Evolutionary conservation across 805 yeast genomes (phyloP), one percentile per base, ranked within the genome.

Genomic region (Sugiyamaella chiloensis): DNA sequence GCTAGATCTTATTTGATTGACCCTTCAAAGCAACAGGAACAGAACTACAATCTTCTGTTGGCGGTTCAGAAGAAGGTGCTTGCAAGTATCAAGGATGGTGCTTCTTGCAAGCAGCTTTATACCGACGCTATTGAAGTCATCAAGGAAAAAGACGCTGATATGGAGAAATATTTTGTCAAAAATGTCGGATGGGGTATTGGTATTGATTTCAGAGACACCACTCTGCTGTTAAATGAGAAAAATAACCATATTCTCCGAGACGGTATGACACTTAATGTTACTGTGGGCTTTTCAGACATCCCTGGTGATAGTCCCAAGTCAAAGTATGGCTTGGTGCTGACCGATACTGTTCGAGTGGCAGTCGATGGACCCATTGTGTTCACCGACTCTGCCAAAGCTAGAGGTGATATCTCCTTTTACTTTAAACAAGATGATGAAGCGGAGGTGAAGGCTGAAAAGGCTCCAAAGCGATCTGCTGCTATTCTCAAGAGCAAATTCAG

Each of bases 171-270:
- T 58, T 84, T 89, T 56, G 75, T 89, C 42, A 85, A 85, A 60
- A 87, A 87, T 59, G 77, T 83, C 53, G 98, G 98, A 45, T 87
- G 93, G 78, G 72, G 87, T 48, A 83, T 87, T 48, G 98, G 98
- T 50, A 76, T 91, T 52, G 96, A 88, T 60, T 87, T 87, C 61
- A 78, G 95, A 66, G 96, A 89, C 64, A 75, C 90, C 0, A 70
- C 83, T 2, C 79, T 86, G 54, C 73, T 88, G 14, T 70, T 91
- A 46, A 86, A 85, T 60, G 74, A 78, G 21, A 89, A 86, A 59
- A 85, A 80, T 63, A 85, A 83, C 32, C 74, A 91, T 55, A 68
- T 64, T 19, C 69, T 91, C 43, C 75, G 75, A 50, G 84, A 81
- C 50, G 91, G 90, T 35, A 82, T 87, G 57, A 81, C 87, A 17